These are phyloP conservation scores for Setomelanomma holmii DNA, from an alignment of 2,329 filamentous ascomycete genomes.

Conservation along the genomic window DNA sequence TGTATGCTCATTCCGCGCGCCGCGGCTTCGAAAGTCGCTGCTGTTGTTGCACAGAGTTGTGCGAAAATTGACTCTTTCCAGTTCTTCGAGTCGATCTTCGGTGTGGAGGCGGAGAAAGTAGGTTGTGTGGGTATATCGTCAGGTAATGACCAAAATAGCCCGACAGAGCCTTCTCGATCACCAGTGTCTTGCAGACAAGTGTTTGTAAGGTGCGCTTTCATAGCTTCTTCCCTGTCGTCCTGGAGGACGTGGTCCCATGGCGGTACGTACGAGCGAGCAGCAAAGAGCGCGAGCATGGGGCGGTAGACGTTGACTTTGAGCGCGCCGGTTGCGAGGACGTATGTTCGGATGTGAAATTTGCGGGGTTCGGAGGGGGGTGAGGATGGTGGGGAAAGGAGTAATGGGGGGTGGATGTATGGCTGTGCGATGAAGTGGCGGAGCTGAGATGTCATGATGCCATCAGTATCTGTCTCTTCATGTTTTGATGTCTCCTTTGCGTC, in stretches of 20 bases:
- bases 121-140: constrained; percentile 30
- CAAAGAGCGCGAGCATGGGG: constrained; percentile 93
- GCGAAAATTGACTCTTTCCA: constrained; percentile 70
- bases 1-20: constrained; percentile 84
- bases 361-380: constrained; percentile 52
- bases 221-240: constrained; percentile 46
- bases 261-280: constrained; percentile 72
- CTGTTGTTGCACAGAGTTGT: constrained; percentile 77
- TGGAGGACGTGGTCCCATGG: constrained; percentile 58
- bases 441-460: constrained; percentile 81
- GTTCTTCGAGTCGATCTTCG: not conserved
- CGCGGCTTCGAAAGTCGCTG: constrained; percentile 84
- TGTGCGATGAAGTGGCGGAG: constrained; percentile 96
- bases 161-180: constrained; percentile 69
- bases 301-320: constrained; percentile 85
- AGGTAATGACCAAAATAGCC: constrained; percentile 75
- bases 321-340: constrained; percentile 81
- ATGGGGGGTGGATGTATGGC: constrained; percentile 88
- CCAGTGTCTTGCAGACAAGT: constrained; percentile 80
- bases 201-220: constrained; percentile 87
- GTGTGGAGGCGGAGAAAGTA: not conserved
- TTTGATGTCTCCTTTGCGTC: constrained; percentile 22
- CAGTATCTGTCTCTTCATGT: constrained; percentile 46
- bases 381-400: constrained; percentile 65
- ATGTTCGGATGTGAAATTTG: constrained; percentile 95